Base-by-base conservation (phyloP, 345 rosid genomes). In the Populus deltoides region DNA sequence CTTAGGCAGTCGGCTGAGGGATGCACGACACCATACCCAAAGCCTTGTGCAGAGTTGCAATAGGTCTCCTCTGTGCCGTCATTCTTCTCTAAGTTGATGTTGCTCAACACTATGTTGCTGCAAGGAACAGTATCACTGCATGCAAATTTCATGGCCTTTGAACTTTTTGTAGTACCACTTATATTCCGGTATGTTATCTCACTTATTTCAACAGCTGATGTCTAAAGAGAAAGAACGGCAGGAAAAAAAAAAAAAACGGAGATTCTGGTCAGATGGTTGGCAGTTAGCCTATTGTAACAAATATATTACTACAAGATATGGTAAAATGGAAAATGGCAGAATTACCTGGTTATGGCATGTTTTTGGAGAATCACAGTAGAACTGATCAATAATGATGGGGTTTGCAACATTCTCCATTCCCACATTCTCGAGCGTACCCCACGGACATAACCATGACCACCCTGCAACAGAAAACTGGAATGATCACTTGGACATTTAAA, bases 121-220 rank as follows among this genome's bases (percentile, higher is more conserved):
- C 98, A 93, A 29, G 99, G 98, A n/a, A 92, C 91, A 1, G 99
- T 81, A 84, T 96, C 94, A 66, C 99, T 93, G 78, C 98, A 96
- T 2, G 97, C 93, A 59, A 96, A 96, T 77, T 90, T 91, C 86
- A 96, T 93, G 57, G 99, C 98, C 72, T 86, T 77, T 31, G 81
- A 69, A 75, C 93, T 93, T 75, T 78, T 87, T 31, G 99, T 91
- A 3, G 95, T 93, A 75, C 97, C 98, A 6, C 82, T 90, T 69
- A 96, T 76, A 88, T 92, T 93, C 43, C 89, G 94, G 87, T 93
- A 96, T 92, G 91, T 89, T 72, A 93, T 87, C 89, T 96, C 84
- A 35, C 93, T 88, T 77, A 96, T 81, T 45, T 96, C 78, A 31
- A 96, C 98, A 4, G 97, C 98, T 7, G 97, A 85, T 38, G 99